These are phyloP conservation scores for Sporothrix inflata DNA, from an alignment of 2,329 filamentous ascomycete species.

Conservation along the genomic window DNA sequence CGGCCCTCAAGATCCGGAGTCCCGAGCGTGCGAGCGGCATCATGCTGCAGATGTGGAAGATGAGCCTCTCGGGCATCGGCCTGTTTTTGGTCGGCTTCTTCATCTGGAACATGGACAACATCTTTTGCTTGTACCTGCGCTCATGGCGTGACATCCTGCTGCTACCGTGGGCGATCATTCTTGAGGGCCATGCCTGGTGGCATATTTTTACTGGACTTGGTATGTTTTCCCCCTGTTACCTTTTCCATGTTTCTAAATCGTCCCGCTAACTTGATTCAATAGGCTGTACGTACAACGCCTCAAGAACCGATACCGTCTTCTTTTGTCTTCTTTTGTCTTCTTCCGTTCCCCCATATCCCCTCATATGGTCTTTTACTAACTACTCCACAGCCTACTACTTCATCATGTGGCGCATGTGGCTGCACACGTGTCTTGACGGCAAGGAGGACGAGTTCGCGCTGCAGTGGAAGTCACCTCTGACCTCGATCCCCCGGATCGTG, in stretches of 20 bases:
- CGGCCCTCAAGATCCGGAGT: conserved; percentile 49
- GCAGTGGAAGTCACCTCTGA: conserved; percentile 67
- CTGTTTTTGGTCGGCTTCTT: conserved; percentile 75
- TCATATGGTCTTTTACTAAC: not conserved
- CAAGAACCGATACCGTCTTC: too few relatives aligned
- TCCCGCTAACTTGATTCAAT: conserved; percentile 7
- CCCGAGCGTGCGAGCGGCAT: conserved; percentile 52
- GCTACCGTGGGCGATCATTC: conserved; percentile 77
- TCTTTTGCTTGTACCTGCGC: conserved; percentile 69
- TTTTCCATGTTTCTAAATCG: not conserved
- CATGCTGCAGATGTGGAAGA: conserved; percentile 71
- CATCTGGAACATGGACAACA: conserved; percentile 80
- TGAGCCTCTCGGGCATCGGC: conserved; percentile 68
- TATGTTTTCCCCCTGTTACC: conserved; percentile 34
- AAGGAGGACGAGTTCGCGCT: conserved; percentile 72
- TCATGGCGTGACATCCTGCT: conserved; percentile 68
- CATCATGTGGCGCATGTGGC: conserved; percentile 81
- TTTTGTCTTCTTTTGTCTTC: not conserved
- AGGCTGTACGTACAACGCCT: conserved; percentile 29
- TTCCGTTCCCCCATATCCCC: not conserved
- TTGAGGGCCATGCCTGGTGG: conserved; percentile 65
- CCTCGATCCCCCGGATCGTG: conserved; percentile 55
- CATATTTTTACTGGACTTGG: conserved; percentile 81
- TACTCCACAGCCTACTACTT: conserved; percentile 69
- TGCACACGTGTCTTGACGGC: conserved; percentile 75